phyloP scores from a whole-genome alignment of 192 early-diverging fungal genomes.

The Coemansia sp. region DNA sequence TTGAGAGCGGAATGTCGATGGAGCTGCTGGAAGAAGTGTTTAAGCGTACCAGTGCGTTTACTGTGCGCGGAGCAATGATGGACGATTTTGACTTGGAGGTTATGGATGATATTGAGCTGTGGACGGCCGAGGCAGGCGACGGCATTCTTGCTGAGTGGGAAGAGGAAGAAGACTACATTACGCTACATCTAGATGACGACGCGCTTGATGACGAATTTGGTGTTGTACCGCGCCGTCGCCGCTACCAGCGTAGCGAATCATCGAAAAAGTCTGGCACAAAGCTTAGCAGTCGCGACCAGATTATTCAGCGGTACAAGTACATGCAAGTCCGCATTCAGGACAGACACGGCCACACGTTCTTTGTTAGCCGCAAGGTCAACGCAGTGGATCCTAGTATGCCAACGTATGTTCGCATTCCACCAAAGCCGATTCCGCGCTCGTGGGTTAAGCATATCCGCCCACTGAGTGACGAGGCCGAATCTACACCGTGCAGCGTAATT shows the following conservation, averaged over 20 bases:
- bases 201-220: conserved; percentile 79
- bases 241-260: conserved; percentile 33
- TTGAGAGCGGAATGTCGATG: conserved; percentile 59
- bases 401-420: conserved; percentile 86
- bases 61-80: conserved; percentile 54
- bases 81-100: conserved; percentile 48
- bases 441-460: conserved; percentile 81
- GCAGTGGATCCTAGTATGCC: conserved; percentile 81
- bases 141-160: conserved; percentile 69
- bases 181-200: conserved; percentile 69
- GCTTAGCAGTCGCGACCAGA: conserved; percentile 61
- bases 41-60: conserved; percentile 86
- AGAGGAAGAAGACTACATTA: conserved; percentile 70
- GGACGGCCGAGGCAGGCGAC: conserved; percentile 76
- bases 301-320: conserved; percentile 80
- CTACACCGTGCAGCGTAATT: conserved; percentile 27
- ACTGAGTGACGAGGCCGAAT: conserved; percentile 31
- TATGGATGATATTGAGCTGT: conserved; percentile 68
- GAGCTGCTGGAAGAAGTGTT: conserved; percentile 91
- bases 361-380: conserved; percentile 81
- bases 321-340: conserved; percentile 88
- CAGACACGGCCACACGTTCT: conserved; percentile 78
- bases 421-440: conserved; percentile 77
- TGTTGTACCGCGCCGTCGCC: conserved; percentile 47
- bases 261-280: conserved; percentile 54